These are phyloP conservation scores for Penicillium bialowiezense DNA, from an alignment of 495 filamentous ascomycete genomes.

Conservation along the genomic window DNA sequence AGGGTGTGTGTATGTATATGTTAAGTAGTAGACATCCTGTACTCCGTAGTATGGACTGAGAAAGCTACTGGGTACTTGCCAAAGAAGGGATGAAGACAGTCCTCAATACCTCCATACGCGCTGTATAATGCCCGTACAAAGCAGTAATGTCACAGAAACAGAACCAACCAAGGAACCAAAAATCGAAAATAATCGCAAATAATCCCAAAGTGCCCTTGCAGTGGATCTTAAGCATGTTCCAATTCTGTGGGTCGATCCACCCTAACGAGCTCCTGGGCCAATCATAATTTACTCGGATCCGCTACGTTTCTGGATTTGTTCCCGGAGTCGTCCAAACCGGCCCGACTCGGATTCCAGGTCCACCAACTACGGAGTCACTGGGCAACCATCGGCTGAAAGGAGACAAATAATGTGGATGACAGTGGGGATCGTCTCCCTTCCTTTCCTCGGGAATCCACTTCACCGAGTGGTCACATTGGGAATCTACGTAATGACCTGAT, in stretches of 20 bases:
- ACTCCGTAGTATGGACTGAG: no score
- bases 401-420: constrained; percentile 5
- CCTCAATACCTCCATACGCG: no score
- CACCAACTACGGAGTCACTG: constrained; percentile 26
- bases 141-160: no score
- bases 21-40: no score
- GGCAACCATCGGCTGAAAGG: constrained; percentile 25
- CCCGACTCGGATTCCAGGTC: constrained; percentile 33
- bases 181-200: background rate
- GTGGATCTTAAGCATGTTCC: constrained; percentile 26
- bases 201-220: constrained; percentile 17
- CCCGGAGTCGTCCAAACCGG: constrained; percentile 29
- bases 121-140: no score
- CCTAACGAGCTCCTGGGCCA: constrained; percentile 8
- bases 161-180: background rate
- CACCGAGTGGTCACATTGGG: constrained; percentile 28
- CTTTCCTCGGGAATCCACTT: constrained; percentile 24
- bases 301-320: constrained; percentile 19
- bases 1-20: no score
- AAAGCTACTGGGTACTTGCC: no score
- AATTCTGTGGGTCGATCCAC: constrained; percentile 21
- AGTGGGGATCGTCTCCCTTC: constrained; percentile 12
- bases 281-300: constrained; percentile 15
- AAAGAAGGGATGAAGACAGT: no score
- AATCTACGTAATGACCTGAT: constrained; percentile 17